phyloP scores from a whole-genome alignment of 2,329 filamentous ascomycete species.

The Exophiala oligosperma region DNA sequence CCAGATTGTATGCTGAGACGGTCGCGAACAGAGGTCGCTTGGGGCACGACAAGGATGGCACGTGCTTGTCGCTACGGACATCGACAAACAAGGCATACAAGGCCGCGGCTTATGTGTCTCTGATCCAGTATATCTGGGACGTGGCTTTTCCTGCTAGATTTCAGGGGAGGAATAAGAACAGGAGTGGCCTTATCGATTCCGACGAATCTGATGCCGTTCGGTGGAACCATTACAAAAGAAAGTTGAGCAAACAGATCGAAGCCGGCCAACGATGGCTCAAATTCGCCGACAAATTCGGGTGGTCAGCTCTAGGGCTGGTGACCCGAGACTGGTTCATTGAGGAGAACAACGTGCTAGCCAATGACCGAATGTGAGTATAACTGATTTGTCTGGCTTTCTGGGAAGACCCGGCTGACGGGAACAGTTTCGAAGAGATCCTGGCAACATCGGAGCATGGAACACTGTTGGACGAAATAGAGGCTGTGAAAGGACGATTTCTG shows the following conservation, averaged over 20 bases:
- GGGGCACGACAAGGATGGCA: background rate
- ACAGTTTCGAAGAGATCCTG: constrained; percentile 1
- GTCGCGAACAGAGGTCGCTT: background rate
- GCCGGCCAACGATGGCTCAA: constrained; percentile 1
- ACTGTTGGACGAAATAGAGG: background rate
- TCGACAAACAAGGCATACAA: constrained; percentile 2
- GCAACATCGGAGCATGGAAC: background rate
- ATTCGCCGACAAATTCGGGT: background rate
- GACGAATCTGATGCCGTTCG: background rate
- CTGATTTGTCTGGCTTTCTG: background rate
- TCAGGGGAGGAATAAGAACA: background rate
- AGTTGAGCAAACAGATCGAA: background rate
- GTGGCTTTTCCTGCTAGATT: background rate
- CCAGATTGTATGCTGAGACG: background rate
- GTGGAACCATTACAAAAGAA: background rate
- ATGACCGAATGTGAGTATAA: background rate
- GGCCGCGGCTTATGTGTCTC: background rate
- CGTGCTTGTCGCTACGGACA: background rate
- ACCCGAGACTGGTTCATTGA: constrained; percentile 3
- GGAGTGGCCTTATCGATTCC: constrained; percentile 1
- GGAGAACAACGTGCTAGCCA: background rate
- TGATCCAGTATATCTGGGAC: constrained; percentile 1
- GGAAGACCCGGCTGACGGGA: background rate
- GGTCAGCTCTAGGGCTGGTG: background rate
- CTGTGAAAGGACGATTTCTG: constrained; percentile 1